Base-by-base conservation (phyloP, 129 eudicot species). In the Gnaphalium uliginosum region DNA sequence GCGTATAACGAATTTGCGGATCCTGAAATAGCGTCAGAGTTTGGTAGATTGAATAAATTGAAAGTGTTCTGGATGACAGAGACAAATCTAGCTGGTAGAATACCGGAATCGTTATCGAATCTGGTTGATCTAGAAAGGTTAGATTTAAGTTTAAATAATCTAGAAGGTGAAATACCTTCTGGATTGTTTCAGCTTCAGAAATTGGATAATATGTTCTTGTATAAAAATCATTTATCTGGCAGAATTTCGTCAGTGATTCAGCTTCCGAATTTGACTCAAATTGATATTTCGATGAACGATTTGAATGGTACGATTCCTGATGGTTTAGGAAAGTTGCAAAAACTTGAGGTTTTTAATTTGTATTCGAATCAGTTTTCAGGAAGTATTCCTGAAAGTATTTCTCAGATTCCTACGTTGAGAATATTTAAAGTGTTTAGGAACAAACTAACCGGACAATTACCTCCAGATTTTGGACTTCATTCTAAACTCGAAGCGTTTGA, bases 401-500 rank as follows among this genome's bases (percentile, higher is more conserved):
- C 84, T 69, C 29, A 37, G 21, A 66, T 90, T 68, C 83, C 81
- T 17, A 22, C 78, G 0, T 66, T 93, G 24, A 70, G 61, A 56
- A 32, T 11, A 10, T 85, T 93, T 14, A 46, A 54, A n/a, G 85
- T 88, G 32, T 93, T 85, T 60, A 48, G 56, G 19, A 93, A 93
- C 73, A 74, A 81, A 23, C 60, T 93, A 67, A 86, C 85, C 22
- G 98, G 98, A 7, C 75, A 67, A 17, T 68, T 93, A 22, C 98
- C 98, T 0, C 71, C 84, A 13, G 92, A 85, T 33, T 59, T 93
- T 7, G 98, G 98, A 41, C 69, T 74, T 8, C 88, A 88, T 56
- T 90, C 96, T 8, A 93, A 84, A 41, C 93, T 93, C 17, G 90
- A 86, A 51, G 71, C 78, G 2, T 88, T 93, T 66, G 98, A 93